Base-by-base conservation (phyloP, 2,329 filamentous ascomycete species). In the Scytalidium lignicola region DNA sequence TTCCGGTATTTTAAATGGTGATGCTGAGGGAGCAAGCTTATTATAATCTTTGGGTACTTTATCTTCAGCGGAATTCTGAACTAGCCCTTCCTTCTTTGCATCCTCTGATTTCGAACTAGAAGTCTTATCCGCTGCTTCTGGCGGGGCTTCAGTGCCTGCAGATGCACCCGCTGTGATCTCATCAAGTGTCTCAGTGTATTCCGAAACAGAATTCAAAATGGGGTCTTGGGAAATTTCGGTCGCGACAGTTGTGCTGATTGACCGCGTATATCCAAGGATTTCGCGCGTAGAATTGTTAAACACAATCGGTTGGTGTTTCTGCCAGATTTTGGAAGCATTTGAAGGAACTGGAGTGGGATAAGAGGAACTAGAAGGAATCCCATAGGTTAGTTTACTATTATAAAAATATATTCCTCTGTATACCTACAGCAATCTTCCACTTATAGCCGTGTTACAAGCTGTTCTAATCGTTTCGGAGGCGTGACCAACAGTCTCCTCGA, bases 1-100 rank as follows among this genome's bases (percentile, higher is more conserved):
- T 23, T 70, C 61, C 1, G 69, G 64, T 41, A 82, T 74, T 50
- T 74, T 73, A 61, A 70, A 81, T 1, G 70, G 62, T 5, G 74
- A 61, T 1, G 62, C 59, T 3, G 70, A 68, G 28, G 63, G 57
- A 0, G 74, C 72, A 6, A 68, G 67, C 4, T 61, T 51, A 6
- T 63, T 52, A 3, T 62, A 52, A 39, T 37, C 13, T 20, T 19
- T 46, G 10, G 15, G 15, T 8, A 29, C 10, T 47, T 19, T 37
- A 15, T 18, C 20, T 20, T 10, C 5, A 15, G 17, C 10, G 12
- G 10, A 12, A 19, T 17, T 19, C 32, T 28, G 41, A 49, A 17
- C 18, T 45, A 9, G 23, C 23, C 23, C 41, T 29, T 39, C n/a
- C 39, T 10, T 28, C 26, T 8, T 41, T 40, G 19, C 54, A 40